Evolutionary conservation across 371 early-diverging fungal species (phyloP), one percentile per base, ranked within the genome.

Genomic region (Haplosporangium sp.): DNA sequence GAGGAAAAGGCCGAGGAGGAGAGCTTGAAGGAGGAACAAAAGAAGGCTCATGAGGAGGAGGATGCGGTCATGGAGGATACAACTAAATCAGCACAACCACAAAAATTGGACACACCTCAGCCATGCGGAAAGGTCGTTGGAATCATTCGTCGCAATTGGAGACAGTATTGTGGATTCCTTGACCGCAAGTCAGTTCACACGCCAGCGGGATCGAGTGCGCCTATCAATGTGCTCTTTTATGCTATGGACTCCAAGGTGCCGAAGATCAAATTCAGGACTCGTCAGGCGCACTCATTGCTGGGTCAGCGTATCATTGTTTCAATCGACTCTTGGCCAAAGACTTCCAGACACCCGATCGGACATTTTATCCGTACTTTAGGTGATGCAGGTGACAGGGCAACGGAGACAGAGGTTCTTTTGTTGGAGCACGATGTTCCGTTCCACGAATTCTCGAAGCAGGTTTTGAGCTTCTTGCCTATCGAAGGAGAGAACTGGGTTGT

Each of bases 371-470:
- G 92, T 40, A 86, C 91, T 0, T 81, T 99, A 54, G 99, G 99
- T 48, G 88, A 89, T 9, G 95, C 97, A 36, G 97, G 96, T 29
- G 98, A 98, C 82, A 87, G 89, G 73, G 90, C 91, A 18, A 96
- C 98, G 0, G 99, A 99, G 76, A 97, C 97, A 5, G 96, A 98
- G 73, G 97, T 97, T 6, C 82, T 99, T 29, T 73, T 99, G 67
- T 84, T 97, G 55, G 99, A 99, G 82, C 96, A 97, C 74, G 97
- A 96, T 74, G 96, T 98, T 3, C 96, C 96, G 0, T 95, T 92
- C 82, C 92, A 93, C 71, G 95, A 95, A 37, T 99, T 99, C 81
- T 91, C 96, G 6, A 85, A 90, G 48, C 90, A 92, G 37, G 93
- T 98, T 0, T 83, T 96, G 55, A 85, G 86, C 47, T 92, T 91